Percentiles rank a stretch among this genome's conserved stretches.
These are phyloP conservation scores for Eutrema salsugineum DNA, from an alignment of 441 rosid genomes.

Conservation along the genomic window DNA sequence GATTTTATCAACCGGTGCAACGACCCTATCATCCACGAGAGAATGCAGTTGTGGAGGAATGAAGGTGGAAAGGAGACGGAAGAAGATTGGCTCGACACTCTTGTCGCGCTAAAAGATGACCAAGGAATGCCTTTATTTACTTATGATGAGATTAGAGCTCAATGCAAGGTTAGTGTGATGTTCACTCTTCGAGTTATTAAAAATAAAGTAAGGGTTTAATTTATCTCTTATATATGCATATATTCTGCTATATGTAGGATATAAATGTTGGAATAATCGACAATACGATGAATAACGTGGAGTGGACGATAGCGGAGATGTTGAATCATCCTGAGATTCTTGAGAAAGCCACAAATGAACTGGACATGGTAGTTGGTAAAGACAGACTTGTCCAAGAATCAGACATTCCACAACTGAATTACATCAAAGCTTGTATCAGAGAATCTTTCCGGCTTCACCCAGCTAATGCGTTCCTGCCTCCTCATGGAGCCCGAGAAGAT, in stretches of 20 bases:
- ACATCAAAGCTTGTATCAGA: slow-evolving; percentile 41
- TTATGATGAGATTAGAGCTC: slow-evolving; percentile 29
- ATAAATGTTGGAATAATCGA: slow-evolving; percentile 34
- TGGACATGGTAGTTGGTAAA: slow-evolving; percentile 42
- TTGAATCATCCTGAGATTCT: slow-evolving; percentile 36
- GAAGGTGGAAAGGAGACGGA: background rate
- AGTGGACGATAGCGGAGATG: slow-evolving; percentile 49
- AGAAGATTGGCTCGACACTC: slow-evolving; percentile 40
- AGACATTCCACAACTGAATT: slow-evolving; percentile 37
- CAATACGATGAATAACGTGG: slow-evolving; percentile 44
- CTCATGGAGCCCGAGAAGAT: slow-evolving; percentile 35
- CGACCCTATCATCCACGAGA: slow-evolving; percentile 26
- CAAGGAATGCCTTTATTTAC: slow-evolving; percentile 28
- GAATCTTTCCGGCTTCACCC: slow-evolving; percentile 60
- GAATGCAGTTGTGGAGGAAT: slow-evolving; percentile 28
- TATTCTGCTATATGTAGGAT: slow-evolving; percentile 24
- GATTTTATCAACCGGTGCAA: slow-evolving; percentile 13
- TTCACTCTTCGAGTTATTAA: background rate
- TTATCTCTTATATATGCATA: background rate
- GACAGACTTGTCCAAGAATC: slow-evolving; percentile 50
- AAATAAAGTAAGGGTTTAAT: too few species aligned
- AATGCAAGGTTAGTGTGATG: slow-evolving; percentile 18
- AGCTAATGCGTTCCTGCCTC: slow-evolving; percentile 27
- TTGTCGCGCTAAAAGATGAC: slow-evolving; percentile 25
- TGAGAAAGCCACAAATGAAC: slow-evolving; percentile 34